These are phyloP conservation scores for Cordia subcordata DNA, from an alignment of 257 asterid species.

Conservation along the genomic window DNA sequence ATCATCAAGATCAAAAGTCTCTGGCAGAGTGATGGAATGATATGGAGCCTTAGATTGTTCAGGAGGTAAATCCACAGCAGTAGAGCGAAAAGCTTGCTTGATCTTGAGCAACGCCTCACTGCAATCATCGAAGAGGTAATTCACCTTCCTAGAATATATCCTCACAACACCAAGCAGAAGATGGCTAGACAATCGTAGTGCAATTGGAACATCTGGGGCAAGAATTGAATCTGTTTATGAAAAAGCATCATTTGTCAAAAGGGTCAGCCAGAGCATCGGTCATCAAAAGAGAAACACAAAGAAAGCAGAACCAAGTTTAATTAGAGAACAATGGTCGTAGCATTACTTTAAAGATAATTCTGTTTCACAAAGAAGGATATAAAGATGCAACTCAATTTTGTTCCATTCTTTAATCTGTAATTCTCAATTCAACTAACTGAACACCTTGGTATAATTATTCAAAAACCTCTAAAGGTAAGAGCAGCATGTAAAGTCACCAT, in stretches of 20 bases:
- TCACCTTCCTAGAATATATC: slow-evolving; percentile 87
- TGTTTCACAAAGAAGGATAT: no score
- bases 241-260: slow-evolving; percentile 17
- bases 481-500: no score
- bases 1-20: slow-evolving; percentile 97
- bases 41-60: slow-evolving; percentile 99
- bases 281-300: neutral
- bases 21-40: slow-evolving; percentile 96
- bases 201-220: slow-evolving; percentile 94
- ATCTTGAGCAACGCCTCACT: slow-evolving; percentile 92
- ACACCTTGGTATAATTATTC: no score
- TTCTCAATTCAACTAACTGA: no score
- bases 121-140: slow-evolving; percentile 96
- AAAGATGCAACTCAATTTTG: no score
- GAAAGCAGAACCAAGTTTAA: neutral
- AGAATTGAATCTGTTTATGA: slow-evolving; percentile 81
- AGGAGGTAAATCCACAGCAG: slow-evolving; percentile 97
- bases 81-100: slow-evolving; percentile 96
- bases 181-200: slow-evolving; percentile 96
- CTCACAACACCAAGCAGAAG: slow-evolving; percentile 98
- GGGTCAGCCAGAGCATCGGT: neutral
- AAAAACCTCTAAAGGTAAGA: no score
- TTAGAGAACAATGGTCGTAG: no score
- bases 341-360: no score
- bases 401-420: no score